Evolutionary conservation across 1,284 basidiomycete species (phyloP).

Genomic region (Meira nashicola): DNA sequence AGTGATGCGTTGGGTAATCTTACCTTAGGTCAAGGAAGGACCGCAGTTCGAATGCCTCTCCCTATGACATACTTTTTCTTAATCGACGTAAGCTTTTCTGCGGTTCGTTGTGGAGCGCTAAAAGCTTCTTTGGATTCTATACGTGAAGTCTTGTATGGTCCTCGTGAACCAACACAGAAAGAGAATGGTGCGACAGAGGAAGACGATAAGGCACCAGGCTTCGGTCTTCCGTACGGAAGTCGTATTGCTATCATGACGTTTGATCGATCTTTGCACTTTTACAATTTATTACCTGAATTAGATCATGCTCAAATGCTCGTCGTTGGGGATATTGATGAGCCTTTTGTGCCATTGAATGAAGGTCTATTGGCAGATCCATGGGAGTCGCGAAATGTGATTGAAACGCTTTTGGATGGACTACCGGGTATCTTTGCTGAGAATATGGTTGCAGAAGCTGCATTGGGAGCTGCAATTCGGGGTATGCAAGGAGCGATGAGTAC

Average conservation of each 20-base stretch:
- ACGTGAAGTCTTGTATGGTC: conserved; percentile 63
- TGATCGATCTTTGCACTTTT: conserved; percentile 79
- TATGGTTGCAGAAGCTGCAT: conserved; percentile 61
- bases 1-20: conserved; percentile 47
- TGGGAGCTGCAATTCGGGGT: conserved; percentile 68
- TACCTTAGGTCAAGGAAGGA: conserved; percentile 43
- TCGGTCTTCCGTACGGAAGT: conserved; percentile 48
- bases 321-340: conserved; percentile 81
- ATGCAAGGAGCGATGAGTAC: conserved; percentile 67
- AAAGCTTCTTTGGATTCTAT: conserved; percentile 66
- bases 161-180: conserved; percentile 39
- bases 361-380: conserved; percentile 76
- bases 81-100: conserved; percentile 75
- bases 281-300: conserved; percentile 73
- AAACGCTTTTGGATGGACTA: conserved; percentile 65
- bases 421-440: conserved; percentile 64
- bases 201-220: conserved; percentile 33
- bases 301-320: conserved; percentile 69
- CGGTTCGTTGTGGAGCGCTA: conserved; percentile 71
- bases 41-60: conserved; percentile 46
- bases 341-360: conserved; percentile 74
- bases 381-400: conserved; percentile 64
- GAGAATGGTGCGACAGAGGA: conserved; percentile 22
- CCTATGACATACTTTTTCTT: conserved; percentile 79
- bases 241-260: conserved; percentile 71